Evolutionary conservation across 2,329 filamentous ascomycete species (phyloP), one percentile per base, ranked within the genome.

Genomic region (Alternaria triticina): DNA sequence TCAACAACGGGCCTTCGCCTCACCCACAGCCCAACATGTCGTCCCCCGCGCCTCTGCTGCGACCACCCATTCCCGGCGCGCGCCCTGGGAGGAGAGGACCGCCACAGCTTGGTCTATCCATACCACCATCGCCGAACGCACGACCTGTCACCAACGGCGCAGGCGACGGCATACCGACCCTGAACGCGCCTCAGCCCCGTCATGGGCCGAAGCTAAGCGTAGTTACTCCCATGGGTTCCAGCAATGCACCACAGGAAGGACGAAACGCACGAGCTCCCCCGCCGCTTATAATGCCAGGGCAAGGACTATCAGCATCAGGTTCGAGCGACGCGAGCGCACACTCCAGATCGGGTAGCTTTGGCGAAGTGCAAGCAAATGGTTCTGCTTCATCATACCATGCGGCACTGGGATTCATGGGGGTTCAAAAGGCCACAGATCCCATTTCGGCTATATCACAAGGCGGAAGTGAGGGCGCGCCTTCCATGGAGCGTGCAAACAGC

Each of bases 401-500:
- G 3, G 88, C 90, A 7, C 83, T 96, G 33, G 95, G 92, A 5
- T 95, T 97, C 78, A 91, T 92, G 43, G 91, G 94, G 70, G 83
- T 88, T 22, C 85, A 68, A 85, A 89, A 79, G 87, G 90, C 61
- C 1, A 90, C 91, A 2, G 94, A 97, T 74, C 94, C 95, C 0
- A 90, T 93, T 40, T 97, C 94, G 9, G 94, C 94, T 1, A 95
- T 95, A 57, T 96, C 93, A 8, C 92, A 96, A 73, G 86, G 89
- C 57, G 79, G 76, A 30, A 92, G 90, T 70, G 93, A 94, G 69
- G 89, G 90, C 27, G 91, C 89, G 9, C 73, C 80, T 5, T 78
- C 79, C 5, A 96, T 96, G 91, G 92, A 97, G 80, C 85, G 92
- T 66, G 93, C 97, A 68, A 88, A 88, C 70, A 96, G 93, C 75